phyloP scores from a whole-genome alignment of 2,329 filamentous ascomycete species.

The Endoconidiophora polonica region DNA sequence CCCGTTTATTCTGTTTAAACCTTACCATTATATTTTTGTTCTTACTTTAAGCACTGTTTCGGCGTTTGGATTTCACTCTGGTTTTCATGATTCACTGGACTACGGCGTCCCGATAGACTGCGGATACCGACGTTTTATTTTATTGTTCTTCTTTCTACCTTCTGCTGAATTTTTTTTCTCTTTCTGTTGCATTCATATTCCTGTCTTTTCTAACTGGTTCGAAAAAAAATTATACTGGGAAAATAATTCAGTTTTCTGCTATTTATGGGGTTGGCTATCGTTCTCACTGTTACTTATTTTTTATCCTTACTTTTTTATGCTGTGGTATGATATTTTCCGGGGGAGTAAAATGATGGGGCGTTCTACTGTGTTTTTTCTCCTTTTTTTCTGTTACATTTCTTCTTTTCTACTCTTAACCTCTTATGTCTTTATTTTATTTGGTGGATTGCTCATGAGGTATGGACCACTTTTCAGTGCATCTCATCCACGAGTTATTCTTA shows the following conservation, averaged over 20 bases:
- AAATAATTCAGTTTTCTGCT: no score
- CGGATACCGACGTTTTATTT: constrained; percentile 5
- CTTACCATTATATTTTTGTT: constrained; percentile 1
- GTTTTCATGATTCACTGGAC: constrained; percentile 9
- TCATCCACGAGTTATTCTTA: not conserved
- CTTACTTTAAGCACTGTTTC: constrained; percentile 10
- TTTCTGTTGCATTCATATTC: not conserved
- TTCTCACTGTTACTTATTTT: not conserved
- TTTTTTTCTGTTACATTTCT: constrained; percentile 2
- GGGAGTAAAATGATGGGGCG: constrained; percentile 11
- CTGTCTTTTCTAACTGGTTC: not conserved
- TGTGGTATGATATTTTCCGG: constrained; percentile 10
- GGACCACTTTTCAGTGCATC: not conserved
- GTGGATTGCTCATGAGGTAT: not conserved
- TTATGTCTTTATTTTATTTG: not conserved
- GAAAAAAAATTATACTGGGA: no score
- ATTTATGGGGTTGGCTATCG: no score
- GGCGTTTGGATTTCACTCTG: constrained; percentile 8
- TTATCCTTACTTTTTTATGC: constrained; percentile 9
- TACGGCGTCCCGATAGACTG: constrained; percentile 8
- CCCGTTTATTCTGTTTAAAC: constrained; percentile 4
- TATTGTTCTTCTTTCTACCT: not conserved
- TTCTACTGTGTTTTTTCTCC: constrained; percentile 4
- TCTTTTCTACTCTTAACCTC: not conserved
- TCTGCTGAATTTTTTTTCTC: not conserved